A percentile compares a stretch with the other conserved stretches of the same genome.
These are phyloP conservation scores for Fusarium chuoi DNA, from an alignment of 2,329 filamentous ascomycete species.

Conservation along the genomic window DNA sequence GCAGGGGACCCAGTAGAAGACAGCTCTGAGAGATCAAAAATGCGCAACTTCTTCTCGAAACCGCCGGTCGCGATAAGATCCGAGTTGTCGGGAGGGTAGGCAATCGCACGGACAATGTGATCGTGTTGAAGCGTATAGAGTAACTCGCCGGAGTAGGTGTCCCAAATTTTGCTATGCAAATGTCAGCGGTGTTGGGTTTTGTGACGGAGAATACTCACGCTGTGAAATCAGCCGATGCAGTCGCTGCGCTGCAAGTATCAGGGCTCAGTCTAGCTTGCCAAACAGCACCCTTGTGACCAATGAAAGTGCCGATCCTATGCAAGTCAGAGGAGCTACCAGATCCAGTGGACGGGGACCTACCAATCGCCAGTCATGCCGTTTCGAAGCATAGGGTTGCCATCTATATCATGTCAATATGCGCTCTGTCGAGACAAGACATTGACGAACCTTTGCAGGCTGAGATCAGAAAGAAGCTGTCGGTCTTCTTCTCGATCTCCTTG, in stretches of 20 bases:
- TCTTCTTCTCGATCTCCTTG: slow-evolving; percentile 67
- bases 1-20: slow-evolving; percentile 54
- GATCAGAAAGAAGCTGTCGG: slow-evolving; percentile 88
- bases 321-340: slow-evolving; percentile 25
- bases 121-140: slow-evolving; percentile 88
- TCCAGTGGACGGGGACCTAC: slow-evolving; percentile 56
- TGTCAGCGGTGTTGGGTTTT: slow-evolving; percentile 42
- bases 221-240: slow-evolving; percentile 95
- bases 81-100: slow-evolving; percentile 83
- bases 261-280: slow-evolving; percentile 94
- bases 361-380: slow-evolving; percentile 96
- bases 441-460: slow-evolving; percentile 86
- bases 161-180: slow-evolving; percentile 86
- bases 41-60: slow-evolving; percentile 94
- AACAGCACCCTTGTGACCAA: slow-evolving; percentile 97
- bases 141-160: slow-evolving; percentile 92
- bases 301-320: slow-evolving; percentile 92
- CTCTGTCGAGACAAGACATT: slow-evolving; percentile 13
- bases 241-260: slow-evolving; percentile 88
- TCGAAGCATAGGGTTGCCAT: slow-evolving; percentile 98
- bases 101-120: slow-evolving; percentile 94
- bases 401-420: slow-evolving; percentile 57
- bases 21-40: slow-evolving; percentile 83
- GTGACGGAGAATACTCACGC: slow-evolving; percentile 66
- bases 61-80: slow-evolving; percentile 94